A percentile compares a stretch with the other conserved stretches of the same genome.
phyloP scores from a whole-genome alignment of 176 grass and related monocot genomes.

The Zoysia pacifica region DNA sequence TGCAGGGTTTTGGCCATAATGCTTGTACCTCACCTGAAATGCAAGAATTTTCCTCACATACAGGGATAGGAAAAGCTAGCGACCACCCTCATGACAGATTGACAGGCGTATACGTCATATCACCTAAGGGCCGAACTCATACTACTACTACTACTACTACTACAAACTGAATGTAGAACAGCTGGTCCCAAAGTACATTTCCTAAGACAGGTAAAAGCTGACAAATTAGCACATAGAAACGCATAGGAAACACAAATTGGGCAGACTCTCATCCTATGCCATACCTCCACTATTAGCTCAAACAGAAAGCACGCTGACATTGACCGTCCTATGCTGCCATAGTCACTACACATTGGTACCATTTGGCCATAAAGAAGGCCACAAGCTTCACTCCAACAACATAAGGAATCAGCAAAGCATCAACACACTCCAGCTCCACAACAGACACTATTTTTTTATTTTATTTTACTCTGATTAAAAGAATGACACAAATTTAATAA shows the following conservation, averaged over 20 bases:
- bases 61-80: neutral
- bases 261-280: neutral
- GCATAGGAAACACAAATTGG: neutral
- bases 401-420: neutral
- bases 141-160: neutral
- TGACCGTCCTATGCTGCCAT: neutral
- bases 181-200: neutral
- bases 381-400: neutral
- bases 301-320: neutral
- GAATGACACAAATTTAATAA: neutral
- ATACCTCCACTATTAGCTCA: neutral
- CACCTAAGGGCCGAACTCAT: neutral
- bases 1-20: slow-evolving; percentile 49
- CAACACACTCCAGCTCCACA: neutral
- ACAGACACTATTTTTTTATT: neutral
- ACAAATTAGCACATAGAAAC: neutral
- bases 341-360: neutral
- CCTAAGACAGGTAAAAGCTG: neutral
- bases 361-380: neutral
- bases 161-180: neutral
- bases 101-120: neutral
- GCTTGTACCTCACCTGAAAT: slow-evolving; percentile 32
- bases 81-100: neutral
- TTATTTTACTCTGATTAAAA: neutral
- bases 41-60: neutral